A percentile compares a stretch with the other conserved stretches of the same genome.
These are phyloP conservation scores for Pyronema domesticum DNA, from an alignment of 495 filamentous ascomycete genomes.

Conservation along the genomic window DNA sequence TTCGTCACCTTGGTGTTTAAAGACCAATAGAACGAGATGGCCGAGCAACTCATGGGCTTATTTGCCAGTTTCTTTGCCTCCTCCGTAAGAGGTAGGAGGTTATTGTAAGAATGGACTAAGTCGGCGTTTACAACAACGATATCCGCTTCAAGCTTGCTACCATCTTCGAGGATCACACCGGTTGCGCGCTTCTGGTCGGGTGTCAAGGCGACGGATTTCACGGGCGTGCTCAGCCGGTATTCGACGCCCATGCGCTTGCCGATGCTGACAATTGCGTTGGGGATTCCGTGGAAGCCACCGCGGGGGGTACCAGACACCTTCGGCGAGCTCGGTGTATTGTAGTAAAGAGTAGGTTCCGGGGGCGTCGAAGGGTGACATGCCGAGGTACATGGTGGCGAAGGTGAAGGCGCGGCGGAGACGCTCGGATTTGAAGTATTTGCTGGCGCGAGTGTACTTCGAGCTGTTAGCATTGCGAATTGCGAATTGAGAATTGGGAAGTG, in stretches of 20 bases:
- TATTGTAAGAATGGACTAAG: conserved; percentile 51
- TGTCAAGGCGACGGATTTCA: conserved; percentile 32
- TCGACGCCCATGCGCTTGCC: conserved; percentile 38
- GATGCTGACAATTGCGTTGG: conserved; percentile 38
- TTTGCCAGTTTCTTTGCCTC: conserved; percentile 33
- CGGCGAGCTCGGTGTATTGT: conserved; percentile 53
- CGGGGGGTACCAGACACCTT: conserved; percentile 60
- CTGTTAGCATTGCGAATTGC: neutral
- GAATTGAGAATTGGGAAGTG: neutral
- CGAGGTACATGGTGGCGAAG: conserved; percentile 63
- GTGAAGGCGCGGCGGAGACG: conserved; percentile 48
- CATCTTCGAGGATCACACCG: conserved; percentile 37
- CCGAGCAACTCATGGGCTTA: conserved; percentile 42
- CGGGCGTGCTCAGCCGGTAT: conserved; percentile 37
- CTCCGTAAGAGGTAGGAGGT: conserved; percentile 34
- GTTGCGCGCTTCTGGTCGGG: conserved; percentile 30
- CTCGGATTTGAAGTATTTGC: conserved; percentile 47
- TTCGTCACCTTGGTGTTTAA: conserved; percentile 37
- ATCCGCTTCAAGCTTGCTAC: conserved; percentile 38
- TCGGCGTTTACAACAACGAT: conserved; percentile 50
- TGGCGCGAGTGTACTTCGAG: conserved; percentile 26
- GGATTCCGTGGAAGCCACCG: conserved; percentile 46
- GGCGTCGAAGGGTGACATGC: conserved; percentile 55
- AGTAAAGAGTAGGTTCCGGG: conserved; percentile 53
- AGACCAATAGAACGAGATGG: conserved; percentile 59